These are phyloP conservation scores for Colletotrichum limetticola DNA, from an alignment of 2,329 filamentous ascomycete genomes.

Conservation along the genomic window DNA sequence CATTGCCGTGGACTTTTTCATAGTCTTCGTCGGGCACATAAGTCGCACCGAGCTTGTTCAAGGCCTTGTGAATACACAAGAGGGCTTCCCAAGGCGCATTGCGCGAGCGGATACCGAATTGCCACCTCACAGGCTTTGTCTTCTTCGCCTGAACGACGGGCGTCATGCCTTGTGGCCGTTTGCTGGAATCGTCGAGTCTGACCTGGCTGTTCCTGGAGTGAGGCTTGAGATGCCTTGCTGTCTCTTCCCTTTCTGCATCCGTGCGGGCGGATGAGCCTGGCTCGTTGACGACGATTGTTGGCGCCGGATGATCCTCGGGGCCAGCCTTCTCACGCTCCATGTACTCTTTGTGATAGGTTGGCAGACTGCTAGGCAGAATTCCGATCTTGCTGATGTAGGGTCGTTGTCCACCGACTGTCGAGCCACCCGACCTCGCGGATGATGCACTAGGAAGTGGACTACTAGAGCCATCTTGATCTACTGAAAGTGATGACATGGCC, in stretches of 20 bases:
- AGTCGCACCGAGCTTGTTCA: constrained; percentile 87
- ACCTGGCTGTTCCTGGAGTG: constrained; percentile 76
- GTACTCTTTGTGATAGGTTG: constrained; percentile 89
- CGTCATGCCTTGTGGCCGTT: constrained; percentile 70
- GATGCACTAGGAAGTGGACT: constrained; percentile 66
- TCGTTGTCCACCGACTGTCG: constrained; percentile 60
- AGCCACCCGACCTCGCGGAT: constrained; percentile 64
- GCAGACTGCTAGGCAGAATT: constrained; percentile 90
- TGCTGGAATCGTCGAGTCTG: constrained; percentile 72
- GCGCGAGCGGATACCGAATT: constrained; percentile 95
- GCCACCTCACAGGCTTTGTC: constrained; percentile 88
- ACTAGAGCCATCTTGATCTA: constrained; percentile 48
- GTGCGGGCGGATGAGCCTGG: constrained; percentile 61
- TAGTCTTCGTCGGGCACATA: constrained; percentile 80
- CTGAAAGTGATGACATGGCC: constrained; percentile 39
- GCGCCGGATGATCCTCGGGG: constrained; percentile 54
- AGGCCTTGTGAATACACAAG: constrained; percentile 92
- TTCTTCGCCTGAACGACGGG: constrained; percentile 72
- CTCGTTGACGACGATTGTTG: constrained; percentile 59
- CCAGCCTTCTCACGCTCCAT: constrained; percentile 78
- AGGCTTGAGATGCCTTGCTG: constrained; percentile 83
- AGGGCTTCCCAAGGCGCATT: constrained; percentile 96
- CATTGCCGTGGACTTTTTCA: constrained; percentile 56
- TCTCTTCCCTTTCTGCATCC: constrained; percentile 83
- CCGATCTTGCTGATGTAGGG: constrained; percentile 86